A percentile compares a stretch with the other conserved stretches of the same genome.
These are phyloP conservation scores for Paragyromitra xinjiangensis DNA, from an alignment of 495 filamentous ascomycete species.

Conservation along the genomic window DNA sequence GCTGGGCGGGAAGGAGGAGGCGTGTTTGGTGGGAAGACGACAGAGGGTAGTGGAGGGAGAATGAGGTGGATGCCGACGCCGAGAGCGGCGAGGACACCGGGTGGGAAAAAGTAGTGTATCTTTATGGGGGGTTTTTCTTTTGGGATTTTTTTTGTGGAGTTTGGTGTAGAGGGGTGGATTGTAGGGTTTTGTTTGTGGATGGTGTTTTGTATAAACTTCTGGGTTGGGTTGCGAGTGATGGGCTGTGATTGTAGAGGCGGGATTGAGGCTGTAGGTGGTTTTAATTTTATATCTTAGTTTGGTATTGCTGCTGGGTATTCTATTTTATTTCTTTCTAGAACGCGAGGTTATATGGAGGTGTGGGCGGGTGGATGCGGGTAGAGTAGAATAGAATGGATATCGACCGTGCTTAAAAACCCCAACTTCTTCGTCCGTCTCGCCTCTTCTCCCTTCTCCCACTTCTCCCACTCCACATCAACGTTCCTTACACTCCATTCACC, in stretches of 20 bases:
- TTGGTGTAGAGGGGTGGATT: slow-evolving; percentile 9
- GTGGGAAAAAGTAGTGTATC: slow-evolving; percentile 53
- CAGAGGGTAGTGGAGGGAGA: slow-evolving; percentile 58
- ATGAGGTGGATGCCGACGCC: slow-evolving; percentile 69
- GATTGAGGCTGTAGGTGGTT: neutral
- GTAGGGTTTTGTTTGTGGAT: neutral
- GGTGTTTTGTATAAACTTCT: neutral
- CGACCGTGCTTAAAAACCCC: no score
- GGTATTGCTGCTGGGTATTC: neutral
- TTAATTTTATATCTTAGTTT: no score
- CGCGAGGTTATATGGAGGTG: no score
- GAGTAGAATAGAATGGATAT: no score
- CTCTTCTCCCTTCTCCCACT: no score
- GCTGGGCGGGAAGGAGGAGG: slow-evolving; percentile 62
- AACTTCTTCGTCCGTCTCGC: no score
- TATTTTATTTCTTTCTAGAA: no score
- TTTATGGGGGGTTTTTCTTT: slow-evolving; percentile 4
- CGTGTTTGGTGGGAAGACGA: slow-evolving; percentile 61
- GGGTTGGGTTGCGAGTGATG: neutral
- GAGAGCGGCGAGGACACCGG: slow-evolving; percentile 52
- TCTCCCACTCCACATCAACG: no score
- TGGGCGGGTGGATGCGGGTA: no score
- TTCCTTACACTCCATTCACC: no score
- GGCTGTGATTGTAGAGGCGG: neutral
- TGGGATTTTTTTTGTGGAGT: slow-evolving; percentile 3